Percentiles rank a stretch among this genome's conserved stretches.
Evolutionary conservation across 2,329 filamentous ascomycete genomes (phyloP).

Genomic region (Pseudogymnoascus sp.): DNA sequence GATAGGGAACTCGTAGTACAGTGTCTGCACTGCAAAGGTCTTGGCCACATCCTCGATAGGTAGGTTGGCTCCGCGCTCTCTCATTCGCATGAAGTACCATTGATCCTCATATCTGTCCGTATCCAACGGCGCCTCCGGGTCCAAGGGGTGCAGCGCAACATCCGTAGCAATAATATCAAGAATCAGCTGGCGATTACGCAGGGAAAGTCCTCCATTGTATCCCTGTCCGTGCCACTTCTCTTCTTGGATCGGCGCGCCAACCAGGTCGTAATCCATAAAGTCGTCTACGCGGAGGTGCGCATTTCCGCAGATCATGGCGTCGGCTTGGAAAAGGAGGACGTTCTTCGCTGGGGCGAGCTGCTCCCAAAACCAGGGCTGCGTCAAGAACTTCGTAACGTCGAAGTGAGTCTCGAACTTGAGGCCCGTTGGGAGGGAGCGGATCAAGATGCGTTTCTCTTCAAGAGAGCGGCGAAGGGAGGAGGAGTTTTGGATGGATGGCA

Average conservation of each 20-base stretch:
- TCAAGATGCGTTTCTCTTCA: conserved; percentile 23
- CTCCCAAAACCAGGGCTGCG: conserved; percentile 27
- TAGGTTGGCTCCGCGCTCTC: conserved; percentile 18
- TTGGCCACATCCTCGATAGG: conserved; percentile 15
- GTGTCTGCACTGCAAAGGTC: conserved; percentile 18
- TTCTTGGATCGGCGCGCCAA: conserved; percentile 28
- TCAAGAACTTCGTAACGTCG: conserved; percentile 30
- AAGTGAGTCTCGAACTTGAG: conserved; percentile 26
- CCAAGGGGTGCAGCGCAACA: conserved; percentile 18
- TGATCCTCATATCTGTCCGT: conserved; percentile 23
- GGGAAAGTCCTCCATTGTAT: conserved; percentile 26
- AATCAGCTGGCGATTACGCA: conserved; percentile 28
- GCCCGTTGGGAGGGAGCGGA: conserved; percentile 29
- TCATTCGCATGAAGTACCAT: conserved; percentile 24
- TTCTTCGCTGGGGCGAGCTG: conserved; percentile 26
- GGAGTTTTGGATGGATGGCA: conserved; percentile 16
- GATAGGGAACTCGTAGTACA: conserved; percentile 13
- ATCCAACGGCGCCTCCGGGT: conserved; percentile 15
- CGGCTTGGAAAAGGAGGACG: conserved; percentile 26
- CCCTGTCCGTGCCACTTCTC: conserved; percentile 13
- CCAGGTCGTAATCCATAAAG: conserved; percentile 27
- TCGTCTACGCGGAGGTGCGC: conserved; percentile 20
- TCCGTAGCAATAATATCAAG: conserved; percentile 16
- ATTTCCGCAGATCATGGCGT: conserved; percentile 26
- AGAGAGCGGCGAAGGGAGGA: conserved; percentile 28